Evolutionary conservation across 345 rosid species (phyloP), one percentile per base, ranked within the genome.

Genomic region (Luvunga scandens): DNA sequence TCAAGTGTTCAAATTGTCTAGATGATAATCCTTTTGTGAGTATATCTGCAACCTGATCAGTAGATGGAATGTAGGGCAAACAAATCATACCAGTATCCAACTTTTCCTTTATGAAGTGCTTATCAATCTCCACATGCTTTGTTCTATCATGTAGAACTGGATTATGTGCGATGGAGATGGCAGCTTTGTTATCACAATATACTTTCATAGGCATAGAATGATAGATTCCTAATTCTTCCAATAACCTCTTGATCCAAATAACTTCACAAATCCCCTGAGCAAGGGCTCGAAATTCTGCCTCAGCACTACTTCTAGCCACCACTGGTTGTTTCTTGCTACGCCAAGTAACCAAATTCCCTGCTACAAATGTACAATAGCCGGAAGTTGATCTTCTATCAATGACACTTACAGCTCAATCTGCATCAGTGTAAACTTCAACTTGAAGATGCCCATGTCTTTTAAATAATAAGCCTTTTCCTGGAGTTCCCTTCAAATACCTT

Each of bases 231-330:
- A n/a, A n/a, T n/a, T n/a, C n/a, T n/a, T n/a, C n/a, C n/a, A n/a
- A n/a, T n/a, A n/a, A n/a, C n/a, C n/a, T n/a, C n/a, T n/a, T n/a
- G n/a, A n/a, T 60, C 64, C 64, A 60, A 6, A 57, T 16, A 24
- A n/a, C 63, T 5, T 24, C 6, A 24, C 5, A 59, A 57, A 57
- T 57, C 6, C 28, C 0, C 2, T 1, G 1, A 1, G 62, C 4
- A 2, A 57, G 0, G n/a, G 9, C 24, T 57, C 28, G n/a, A 57
- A 5, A 7, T 22, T 57, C 62, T 57, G 8, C 62, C 25, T 57
- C 0, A 5, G 27, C 0, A 57, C 1, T 9, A 0, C 63, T 59
- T n/a, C 0, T 59, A 8, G 6, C 63, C 0, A 9, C 16, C 5
- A 59, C 6, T 7, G 0, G 9, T 59, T 9, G 16, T 59, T 59